phyloP scores from a whole-genome alignment of 108 stramenopile genomes.

The Nitzschia inconspicua region DNA sequence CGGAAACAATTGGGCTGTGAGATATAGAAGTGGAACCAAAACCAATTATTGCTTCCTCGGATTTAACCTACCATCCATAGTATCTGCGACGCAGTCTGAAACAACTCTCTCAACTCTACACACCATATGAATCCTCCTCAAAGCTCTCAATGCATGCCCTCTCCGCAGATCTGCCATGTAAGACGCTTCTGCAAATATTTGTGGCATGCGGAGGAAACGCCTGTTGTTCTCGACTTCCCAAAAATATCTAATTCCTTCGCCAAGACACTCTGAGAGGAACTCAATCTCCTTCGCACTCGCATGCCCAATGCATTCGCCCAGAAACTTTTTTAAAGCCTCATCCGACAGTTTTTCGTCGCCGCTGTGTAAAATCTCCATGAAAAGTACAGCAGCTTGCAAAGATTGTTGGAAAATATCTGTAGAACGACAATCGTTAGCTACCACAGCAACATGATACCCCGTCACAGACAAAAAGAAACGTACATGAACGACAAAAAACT shows the following conservation, averaged over 20 bases:
- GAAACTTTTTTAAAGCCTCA: conserved; percentile 22
- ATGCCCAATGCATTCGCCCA: conserved; percentile 48
- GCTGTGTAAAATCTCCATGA: conserved; percentile 31
- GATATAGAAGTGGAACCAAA: background rate
- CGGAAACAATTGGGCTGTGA: background rate
- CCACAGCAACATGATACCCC: too few relatives aligned
- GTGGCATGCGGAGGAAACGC: conserved; percentile 58
- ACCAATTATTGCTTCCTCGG: background rate
- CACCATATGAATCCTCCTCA: conserved; percentile 65
- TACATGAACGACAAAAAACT: conserved; percentile 63
- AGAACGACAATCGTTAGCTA: too few relatives aligned
- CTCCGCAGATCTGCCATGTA: conserved; percentile 54
- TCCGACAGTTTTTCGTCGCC: conserved; percentile 2
- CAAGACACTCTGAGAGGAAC: conserved; percentile 63
- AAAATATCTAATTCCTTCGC: conserved; percentile 46
- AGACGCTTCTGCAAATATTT: conserved; percentile 56
- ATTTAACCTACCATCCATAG: conserved; percentile 32
- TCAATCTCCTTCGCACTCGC: conserved; percentile 41
- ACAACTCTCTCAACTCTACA: conserved; percentile 59
- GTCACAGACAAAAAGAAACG: conserved; percentile 2
- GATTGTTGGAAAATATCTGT: conserved; percentile 79
- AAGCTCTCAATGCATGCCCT: conserved; percentile 63
- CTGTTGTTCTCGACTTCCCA: conserved; percentile 49
- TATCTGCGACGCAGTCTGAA: conserved; percentile 51
- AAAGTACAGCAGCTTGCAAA: conserved; percentile 62